These are phyloP conservation scores for Citeromyces siamensis DNA, from an alignment of 1,139 yeast species.

Conservation along the genomic window DNA sequence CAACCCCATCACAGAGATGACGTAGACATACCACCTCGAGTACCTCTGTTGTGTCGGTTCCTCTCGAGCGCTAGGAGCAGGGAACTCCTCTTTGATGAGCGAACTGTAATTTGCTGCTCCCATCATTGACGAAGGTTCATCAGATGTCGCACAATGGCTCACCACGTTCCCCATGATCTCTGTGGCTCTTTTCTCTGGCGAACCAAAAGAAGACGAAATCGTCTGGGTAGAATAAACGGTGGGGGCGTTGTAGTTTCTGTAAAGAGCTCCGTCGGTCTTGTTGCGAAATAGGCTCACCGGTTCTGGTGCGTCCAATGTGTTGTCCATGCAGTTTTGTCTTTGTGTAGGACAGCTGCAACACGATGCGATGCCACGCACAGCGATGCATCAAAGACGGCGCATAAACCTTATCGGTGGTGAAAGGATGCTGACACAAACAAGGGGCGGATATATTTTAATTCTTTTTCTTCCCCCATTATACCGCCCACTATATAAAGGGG, in stretches of 20 bases:
- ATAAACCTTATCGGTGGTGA: neutral
- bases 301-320: neutral
- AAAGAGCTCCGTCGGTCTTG: conserved; percentile 1
- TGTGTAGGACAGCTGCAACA: too few species aligned
- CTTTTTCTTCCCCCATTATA: too few species aligned
- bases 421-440: neutral
- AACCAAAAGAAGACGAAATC: neutral
- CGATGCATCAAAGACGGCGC: neutral
- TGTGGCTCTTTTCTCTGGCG: conserved; percentile 2
- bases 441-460: conserved; percentile 1
- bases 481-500: too few species aligned
- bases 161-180: neutral
- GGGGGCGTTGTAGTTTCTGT: neutral
- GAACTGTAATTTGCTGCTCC: neutral
- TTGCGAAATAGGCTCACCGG: conserved; percentile 1
- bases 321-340: neutral
- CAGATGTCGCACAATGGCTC: neutral
- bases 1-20: conserved; percentile 1
- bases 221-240: neutral
- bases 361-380: neutral
- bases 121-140: neutral
- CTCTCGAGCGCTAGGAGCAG: neutral
- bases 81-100: neutral
- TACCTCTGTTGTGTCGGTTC: neutral
- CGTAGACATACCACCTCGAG: conserved; percentile 1